A percentile compares a stretch with the other conserved stretches of the same genome.
Evolutionary conservation across 495 filamentous ascomycete species (phyloP).

Genomic region (Immersiella caudata): DNA sequence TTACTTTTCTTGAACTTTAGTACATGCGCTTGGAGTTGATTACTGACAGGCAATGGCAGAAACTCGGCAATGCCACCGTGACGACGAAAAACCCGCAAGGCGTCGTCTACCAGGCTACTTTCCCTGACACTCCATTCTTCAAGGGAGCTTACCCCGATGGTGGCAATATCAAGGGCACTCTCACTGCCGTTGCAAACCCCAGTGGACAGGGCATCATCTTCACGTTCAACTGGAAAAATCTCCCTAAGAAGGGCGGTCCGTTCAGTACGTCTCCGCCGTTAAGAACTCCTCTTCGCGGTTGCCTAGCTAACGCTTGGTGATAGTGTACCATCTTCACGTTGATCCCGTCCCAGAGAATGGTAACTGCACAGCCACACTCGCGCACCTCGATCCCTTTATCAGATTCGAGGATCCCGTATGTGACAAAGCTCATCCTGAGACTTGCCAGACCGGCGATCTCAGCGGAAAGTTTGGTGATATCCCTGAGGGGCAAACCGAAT

Average conservation of each 20-base stretch:
- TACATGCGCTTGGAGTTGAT: neutral
- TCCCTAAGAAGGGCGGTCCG: slow-evolving; percentile 67
- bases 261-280: slow-evolving; percentile 61
- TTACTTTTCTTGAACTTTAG: neutral
- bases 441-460: slow-evolving; percentile 84
- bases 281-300: neutral
- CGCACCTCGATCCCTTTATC: slow-evolving; percentile 58
- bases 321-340: slow-evolving; percentile 85
- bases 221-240: slow-evolving; percentile 61
- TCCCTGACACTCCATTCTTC: slow-evolving; percentile 58
- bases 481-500: slow-evolving; percentile 41
- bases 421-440: slow-evolving; percentile 60
- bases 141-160: slow-evolving; percentile 51
- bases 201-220: slow-evolving; percentile 68
- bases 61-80: slow-evolving; percentile 58
- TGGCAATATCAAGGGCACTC: slow-evolving; percentile 60
- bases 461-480: slow-evolving; percentile 79
- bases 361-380: slow-evolving; percentile 73
- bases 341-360: slow-evolving; percentile 70
- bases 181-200: slow-evolving; percentile 57
- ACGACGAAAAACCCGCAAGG: slow-evolving; percentile 66
- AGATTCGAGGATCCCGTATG: slow-evolving; percentile 69
- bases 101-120: slow-evolving; percentile 58
- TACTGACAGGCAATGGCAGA: slow-evolving; percentile 28
- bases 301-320: slow-evolving; percentile 12